A percentile compares a stretch with the other conserved stretches of the same genome.
Evolutionary conservation across 179 eudicot genomes (phyloP).

Genomic region (Patellifolia procumbens): DNA sequence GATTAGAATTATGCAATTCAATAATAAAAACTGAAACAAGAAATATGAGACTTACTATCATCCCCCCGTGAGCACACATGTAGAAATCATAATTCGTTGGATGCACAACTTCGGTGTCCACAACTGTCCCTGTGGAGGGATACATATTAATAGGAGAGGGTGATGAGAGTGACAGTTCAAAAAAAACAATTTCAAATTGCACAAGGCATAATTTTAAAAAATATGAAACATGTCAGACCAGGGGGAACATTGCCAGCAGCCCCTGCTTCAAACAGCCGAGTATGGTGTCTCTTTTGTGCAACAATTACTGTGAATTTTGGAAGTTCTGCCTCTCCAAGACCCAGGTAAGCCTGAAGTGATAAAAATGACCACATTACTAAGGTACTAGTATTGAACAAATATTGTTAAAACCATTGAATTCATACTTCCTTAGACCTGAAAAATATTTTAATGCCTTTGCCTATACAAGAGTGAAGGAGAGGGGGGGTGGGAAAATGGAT

Average conservation of each 20-base stretch:
- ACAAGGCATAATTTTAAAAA: slow-evolving; percentile 12
- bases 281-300: slow-evolving; percentile 92
- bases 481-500: background rate
- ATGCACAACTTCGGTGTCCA: slow-evolving; percentile 87
- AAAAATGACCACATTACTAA: background rate
- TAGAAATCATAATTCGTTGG: slow-evolving; percentile 87
- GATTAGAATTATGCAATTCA: background rate
- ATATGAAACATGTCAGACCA: slow-evolving; percentile 49
- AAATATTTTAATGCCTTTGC: background rate
- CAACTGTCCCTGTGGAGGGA: slow-evolving; percentile 71
- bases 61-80: slow-evolving; percentile 91
- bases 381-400: background rate
- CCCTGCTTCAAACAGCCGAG: slow-evolving; percentile 68
- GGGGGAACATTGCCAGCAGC: slow-evolving; percentile 74
- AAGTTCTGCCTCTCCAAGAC: slow-evolving; percentile 62
- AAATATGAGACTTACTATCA: slow-evolving; percentile 57
- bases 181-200: slow-evolving; percentile 10
- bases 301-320: slow-evolving; percentile 94
- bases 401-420: background rate
- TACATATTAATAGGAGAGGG: background rate
- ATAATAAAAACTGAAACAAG: background rate
- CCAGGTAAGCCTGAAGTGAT: slow-evolving; percentile 63
- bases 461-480: background rate
- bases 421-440: background rate
- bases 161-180: slow-evolving; percentile 6